Evolutionary conservation across 768 basidiomycete genomes (phyloP).

Genomic region (Suillus cothurnatus): DNA sequence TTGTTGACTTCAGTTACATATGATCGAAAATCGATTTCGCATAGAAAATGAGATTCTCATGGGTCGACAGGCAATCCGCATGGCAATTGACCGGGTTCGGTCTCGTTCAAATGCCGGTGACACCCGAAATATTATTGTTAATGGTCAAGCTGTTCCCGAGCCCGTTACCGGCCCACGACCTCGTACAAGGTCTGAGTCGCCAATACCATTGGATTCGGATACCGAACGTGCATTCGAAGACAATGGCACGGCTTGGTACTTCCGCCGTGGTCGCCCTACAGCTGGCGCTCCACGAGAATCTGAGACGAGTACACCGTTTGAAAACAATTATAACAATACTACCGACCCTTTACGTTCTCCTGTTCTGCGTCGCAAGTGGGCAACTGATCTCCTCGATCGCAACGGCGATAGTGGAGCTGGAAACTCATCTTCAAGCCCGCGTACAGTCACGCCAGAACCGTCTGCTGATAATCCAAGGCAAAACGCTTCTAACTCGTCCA

Average conservation of each 20-base stretch:
- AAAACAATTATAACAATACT: constrained; percentile 26
- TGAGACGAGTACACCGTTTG: constrained; percentile 36
- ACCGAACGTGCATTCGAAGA: constrained; percentile 66
- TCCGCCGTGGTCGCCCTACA: constrained; percentile 47
- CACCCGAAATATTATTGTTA: constrained; percentile 21
- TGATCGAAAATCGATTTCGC: constrained; percentile 88
- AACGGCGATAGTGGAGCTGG: constrained; percentile 18
- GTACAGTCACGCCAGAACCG: constrained; percentile 14
- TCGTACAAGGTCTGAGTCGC: constrained; percentile 40
- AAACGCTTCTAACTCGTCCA: constrained; percentile 23
- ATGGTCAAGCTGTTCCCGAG: constrained; percentile 25
- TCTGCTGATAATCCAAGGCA: constrained; percentile 15
- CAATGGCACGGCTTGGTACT: constrained; percentile 57
- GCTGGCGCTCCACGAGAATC: constrained; percentile 29
- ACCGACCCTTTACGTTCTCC: constrained; percentile 44
- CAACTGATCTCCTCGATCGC: constrained; percentile 42
- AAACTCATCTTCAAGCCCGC: constrained; percentile 13
- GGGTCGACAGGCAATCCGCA: constrained; percentile 75
- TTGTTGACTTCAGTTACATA: constrained; percentile 64
- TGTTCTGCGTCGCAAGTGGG: constrained; percentile 50
- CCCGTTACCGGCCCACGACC: constrained; percentile 25
- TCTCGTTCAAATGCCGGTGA: constrained; percentile 24
- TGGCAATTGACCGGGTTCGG: constrained; percentile 44
- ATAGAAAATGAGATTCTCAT: constrained; percentile 82
- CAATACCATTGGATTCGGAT: constrained; percentile 79